phyloP scores from a whole-genome alignment of 192 early-diverging fungal species.

The Podila verticillata region DNA sequence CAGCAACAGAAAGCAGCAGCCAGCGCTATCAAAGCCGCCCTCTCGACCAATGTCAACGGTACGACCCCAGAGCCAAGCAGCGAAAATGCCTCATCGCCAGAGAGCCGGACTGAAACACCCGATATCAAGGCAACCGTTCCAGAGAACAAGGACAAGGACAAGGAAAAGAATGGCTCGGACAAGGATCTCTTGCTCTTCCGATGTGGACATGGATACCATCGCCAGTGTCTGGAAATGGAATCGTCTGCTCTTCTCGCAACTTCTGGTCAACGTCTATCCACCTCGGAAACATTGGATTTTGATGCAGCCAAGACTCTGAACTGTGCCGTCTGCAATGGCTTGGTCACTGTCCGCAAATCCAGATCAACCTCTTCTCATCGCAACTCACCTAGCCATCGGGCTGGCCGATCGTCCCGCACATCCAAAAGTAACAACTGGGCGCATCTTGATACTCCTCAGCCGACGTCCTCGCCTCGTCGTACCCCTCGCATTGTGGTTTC shows the following conservation, averaged over 20 bases:
- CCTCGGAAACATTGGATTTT: neutral
- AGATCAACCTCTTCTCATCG: slow-evolving; percentile 1
- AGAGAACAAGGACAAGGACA: neutral
- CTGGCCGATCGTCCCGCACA: neutral
- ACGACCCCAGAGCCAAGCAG: slow-evolving; percentile 7
- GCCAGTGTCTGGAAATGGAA: slow-evolving; percentile 56
- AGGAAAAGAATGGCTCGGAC: slow-evolving; percentile 13
- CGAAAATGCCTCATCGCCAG: slow-evolving; percentile 26
- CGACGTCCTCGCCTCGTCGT: neutral
- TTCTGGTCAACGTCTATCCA: neutral
- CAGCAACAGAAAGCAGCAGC: slow-evolving; percentile 53
- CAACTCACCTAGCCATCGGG: slow-evolving; percentile 2
- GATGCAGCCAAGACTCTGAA: slow-evolving; percentile 8
- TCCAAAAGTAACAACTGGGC: slow-evolving; percentile 4
- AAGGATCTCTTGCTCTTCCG: slow-evolving; percentile 60
- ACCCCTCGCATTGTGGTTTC: neutral
- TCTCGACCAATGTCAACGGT: slow-evolving; percentile 31
- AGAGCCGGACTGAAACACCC: slow-evolving; percentile 8
- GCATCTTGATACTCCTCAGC: neutral
- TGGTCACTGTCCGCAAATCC: slow-evolving; percentile 15
- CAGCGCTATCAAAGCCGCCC: slow-evolving; percentile 42
- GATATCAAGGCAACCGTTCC: neutral
- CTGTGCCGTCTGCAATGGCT: slow-evolving; percentile 40
- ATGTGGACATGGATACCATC: slow-evolving; percentile 66
- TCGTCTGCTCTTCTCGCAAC: neutral